Conservation (phyloP, 2,329 filamentous ascomycete genomes). For the Phaeosphaeriaceae sp. region DNA sequence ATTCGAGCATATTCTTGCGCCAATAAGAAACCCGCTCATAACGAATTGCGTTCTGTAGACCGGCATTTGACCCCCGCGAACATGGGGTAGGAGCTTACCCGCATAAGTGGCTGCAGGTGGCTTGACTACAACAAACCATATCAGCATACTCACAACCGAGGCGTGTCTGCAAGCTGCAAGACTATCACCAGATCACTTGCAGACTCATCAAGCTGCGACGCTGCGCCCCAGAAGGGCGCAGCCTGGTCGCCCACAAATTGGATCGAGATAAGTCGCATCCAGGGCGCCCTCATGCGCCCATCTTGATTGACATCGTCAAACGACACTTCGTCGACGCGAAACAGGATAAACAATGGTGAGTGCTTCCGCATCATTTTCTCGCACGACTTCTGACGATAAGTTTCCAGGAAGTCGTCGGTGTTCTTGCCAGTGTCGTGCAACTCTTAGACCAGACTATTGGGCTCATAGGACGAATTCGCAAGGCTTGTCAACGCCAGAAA, state of each 20-base stretch:
- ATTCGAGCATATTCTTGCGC: neutral
- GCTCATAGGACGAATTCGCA: constrained; percentile 16
- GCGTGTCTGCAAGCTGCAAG: constrained; percentile 8
- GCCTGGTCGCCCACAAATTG: neutral
- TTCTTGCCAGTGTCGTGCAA: constrained; percentile 6
- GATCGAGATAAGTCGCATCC: neutral
- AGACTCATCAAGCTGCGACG: constrained; percentile 1
- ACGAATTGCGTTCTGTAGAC: neutral
- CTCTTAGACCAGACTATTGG: constrained; percentile 17
- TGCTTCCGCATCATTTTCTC: too few species aligned
- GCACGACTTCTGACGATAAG: neutral
- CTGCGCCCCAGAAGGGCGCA: constrained; percentile 8
- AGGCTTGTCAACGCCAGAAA: constrained; percentile 21
- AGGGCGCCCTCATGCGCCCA: neutral
- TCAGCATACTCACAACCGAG: neutral
- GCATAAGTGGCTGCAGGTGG: constrained; percentile 8
- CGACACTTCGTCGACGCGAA: neutral
- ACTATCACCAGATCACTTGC: constrained; percentile 7
- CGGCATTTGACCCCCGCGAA: neutral
- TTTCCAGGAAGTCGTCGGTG: neutral
- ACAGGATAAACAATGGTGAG: neutral
- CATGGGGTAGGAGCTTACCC: constrained; percentile 4
- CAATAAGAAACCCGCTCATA: neutral
- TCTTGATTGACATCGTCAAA: neutral
- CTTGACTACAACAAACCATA: constrained; percentile 8